Evolutionary conservation across 2,329 filamentous ascomycete species (phyloP), one percentile per base, ranked within the genome.

Genomic region (Amauroascus niger): DNA sequence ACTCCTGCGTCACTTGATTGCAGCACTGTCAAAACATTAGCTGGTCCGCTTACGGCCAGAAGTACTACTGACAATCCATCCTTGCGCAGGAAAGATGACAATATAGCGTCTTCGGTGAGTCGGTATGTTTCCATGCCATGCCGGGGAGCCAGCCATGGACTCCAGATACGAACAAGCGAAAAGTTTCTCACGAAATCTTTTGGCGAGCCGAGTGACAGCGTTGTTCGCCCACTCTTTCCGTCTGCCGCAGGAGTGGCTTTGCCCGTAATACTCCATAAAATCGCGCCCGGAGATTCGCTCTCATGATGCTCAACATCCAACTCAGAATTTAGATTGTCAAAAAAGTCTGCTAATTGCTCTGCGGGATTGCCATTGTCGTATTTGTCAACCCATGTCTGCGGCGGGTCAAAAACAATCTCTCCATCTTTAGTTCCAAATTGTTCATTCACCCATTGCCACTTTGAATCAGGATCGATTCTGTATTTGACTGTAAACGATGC

Each of bases 111-210:
- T 61, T 89, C 87, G 57, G 88, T 84, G 3, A 90, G 73, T 3
- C 73, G 71, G 54, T 95, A 86, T 0, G 71, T 71, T 2, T 73
- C 69, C 57, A 79, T 82, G 11, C 90, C 90, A 66, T 96, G 90
- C 37, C 88, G 77, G n/a, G 91, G 91, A 6, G 86, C 88, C 9
- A 95, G 73, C 91, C 91, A 97, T 1, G 89, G 85, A 32, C 78
- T 79, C 81, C 84, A 93, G 2, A 87, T 74, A 16, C 89, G 81
- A 4, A 94, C 83, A 11, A 95, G 71, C 6, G 87, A 82, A 65
- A 95, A 91, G 82, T 88, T 95, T 61, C 86, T 83, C 64, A 78
- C 77, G 49, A 79, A 69, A 40, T 79, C 78, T 62, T 78, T 83
- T 0, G 87, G 84, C 1, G 71, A 70, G 0, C 88, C 88, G 0